Base-by-base conservation (phyloP, 2,329 filamentous ascomycete species). In the Periconia macrospinosa region DNA sequence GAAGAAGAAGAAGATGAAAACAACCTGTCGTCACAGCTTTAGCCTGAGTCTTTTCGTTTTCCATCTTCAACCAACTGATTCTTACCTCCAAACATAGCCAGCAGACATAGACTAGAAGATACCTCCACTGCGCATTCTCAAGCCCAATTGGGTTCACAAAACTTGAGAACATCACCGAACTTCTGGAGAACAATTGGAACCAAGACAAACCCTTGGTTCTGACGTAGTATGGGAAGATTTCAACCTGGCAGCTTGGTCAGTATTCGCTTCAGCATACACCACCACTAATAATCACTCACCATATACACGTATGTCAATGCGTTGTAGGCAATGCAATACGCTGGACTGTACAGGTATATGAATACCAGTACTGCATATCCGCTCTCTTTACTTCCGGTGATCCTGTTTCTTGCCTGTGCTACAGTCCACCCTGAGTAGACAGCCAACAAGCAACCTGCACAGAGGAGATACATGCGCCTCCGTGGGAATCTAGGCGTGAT, bases 81-180 rank as follows among this genome's bases (percentile, higher is more conserved):
- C 27, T 35, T 41, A 45, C 23, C 45, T 73, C 70, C 20, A 68
- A 69, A 41, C 51, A 61, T 1, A 73, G 57, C 62, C 69, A 70
- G 20, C 59, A 67, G 0, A 79, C 76, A 19, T 84, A 88, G 66
- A 87, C 84, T 46, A 87, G 73, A 75, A 85, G 85, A 49, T 88
- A 84, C 69, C 86, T 81, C 82, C 84, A 87, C 46, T 69, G 66
- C 6, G 86, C 73, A 53, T 80, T 78, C 51, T 84, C 77, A 77
- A 86, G 86, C 6, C 84, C 86, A 56, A 87, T 78, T 60, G 82
- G 83, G 74, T 88, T 88, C 57, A 81, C 82, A 58, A 76, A 84
- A 71, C 83, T 83, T 59, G 82, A 81, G 53, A 88, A 78, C 56
- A 86, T 83, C 30, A 87, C 77, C 30, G 85, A 77, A 41, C 81